phyloP scores from a whole-genome alignment of 306 rosid genomes.

The Acacia confusa region DNA sequence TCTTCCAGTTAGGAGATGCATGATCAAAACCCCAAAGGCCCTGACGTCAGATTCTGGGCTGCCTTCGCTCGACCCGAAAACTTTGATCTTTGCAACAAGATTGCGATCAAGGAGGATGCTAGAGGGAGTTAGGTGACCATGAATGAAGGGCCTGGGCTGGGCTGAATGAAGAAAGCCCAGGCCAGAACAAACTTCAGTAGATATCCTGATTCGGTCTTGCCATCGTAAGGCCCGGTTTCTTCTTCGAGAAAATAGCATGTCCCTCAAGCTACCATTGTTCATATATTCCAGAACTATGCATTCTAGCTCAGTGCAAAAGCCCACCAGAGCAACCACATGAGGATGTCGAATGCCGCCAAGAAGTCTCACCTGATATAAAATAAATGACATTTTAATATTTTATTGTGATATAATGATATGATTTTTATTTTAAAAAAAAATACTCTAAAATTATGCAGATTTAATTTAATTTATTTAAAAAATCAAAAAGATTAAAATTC shows the following conservation, averaged over 20 bases:
- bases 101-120: constrained; percentile 67
- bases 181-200: constrained; percentile 57
- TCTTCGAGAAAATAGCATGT: constrained; percentile 47
- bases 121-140: constrained; percentile 49
- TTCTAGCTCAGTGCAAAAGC: constrained; percentile 61
- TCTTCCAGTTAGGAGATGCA: constrained; percentile 56
- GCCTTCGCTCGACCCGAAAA: constrained; percentile 43
- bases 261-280: constrained; percentile 67
- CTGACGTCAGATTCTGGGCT: constrained; percentile 39
- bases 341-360: constrained; percentile 69
- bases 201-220: constrained; percentile 61
- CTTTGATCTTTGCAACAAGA: constrained; percentile 57
- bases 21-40: constrained; percentile 52
- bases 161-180: constrained; percentile 50
- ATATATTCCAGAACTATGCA: constrained; percentile 66
- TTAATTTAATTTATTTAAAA: too few relatives aligned
- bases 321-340: constrained; percentile 62
- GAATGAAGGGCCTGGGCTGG: constrained; percentile 47
- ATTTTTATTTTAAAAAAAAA: too few relatives aligned
- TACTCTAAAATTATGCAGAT: too few relatives aligned
- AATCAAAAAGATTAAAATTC: too few relatives aligned
- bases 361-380: constrained; percentile 54
- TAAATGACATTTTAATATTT: too few relatives aligned
- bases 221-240: constrained; percentile 50
- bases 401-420: too few relatives aligned